A percentile compares a stretch with the other conserved stretches of the same genome.
phyloP scores from a whole-genome alignment of 139 green algal species.

The Ettlia oleoabundans region DNA sequence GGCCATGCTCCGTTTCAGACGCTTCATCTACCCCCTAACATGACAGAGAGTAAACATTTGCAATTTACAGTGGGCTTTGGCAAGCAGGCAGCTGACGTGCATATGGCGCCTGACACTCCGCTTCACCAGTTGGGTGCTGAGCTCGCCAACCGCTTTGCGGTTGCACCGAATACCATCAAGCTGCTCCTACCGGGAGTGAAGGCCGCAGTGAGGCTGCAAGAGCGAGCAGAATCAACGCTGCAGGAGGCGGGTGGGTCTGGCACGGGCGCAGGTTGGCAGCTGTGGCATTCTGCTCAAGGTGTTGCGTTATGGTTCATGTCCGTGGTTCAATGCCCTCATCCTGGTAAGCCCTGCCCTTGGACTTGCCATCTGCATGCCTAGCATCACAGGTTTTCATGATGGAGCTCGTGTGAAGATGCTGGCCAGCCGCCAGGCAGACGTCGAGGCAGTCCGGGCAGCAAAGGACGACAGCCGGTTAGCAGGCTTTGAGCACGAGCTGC shows the following conservation, averaged over 20 bases:
- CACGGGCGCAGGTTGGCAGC: not conserved
- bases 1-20: too few relatives aligned
- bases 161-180: conserved; percentile 28
- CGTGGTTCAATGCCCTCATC: not conserved
- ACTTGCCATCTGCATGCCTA: too few relatives aligned
- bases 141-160: not conserved
- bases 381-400: not conserved
- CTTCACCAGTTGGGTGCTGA: not conserved
- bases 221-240: not conserved
- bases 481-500: conserved; percentile 71
- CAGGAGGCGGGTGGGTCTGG: not conserved
- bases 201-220: not conserved
- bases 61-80: not conserved
- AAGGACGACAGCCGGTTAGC: conserved; percentile 44
- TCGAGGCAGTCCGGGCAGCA: conserved; percentile 39
- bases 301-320: not conserved
- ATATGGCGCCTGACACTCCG: not conserved
- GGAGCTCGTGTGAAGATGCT: conserved; percentile 38
- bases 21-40: too few relatives aligned
- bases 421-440: conserved; percentile 42
- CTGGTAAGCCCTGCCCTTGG: too few relatives aligned
- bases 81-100: not conserved
- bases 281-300: not conserved
- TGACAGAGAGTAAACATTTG: not conserved
- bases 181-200: conserved; percentile 13